These are phyloP conservation scores for Amoeboaphelidium protococcarum DNA, from an alignment of 371 early-diverging fungal species.

Conservation along the genomic window DNA sequence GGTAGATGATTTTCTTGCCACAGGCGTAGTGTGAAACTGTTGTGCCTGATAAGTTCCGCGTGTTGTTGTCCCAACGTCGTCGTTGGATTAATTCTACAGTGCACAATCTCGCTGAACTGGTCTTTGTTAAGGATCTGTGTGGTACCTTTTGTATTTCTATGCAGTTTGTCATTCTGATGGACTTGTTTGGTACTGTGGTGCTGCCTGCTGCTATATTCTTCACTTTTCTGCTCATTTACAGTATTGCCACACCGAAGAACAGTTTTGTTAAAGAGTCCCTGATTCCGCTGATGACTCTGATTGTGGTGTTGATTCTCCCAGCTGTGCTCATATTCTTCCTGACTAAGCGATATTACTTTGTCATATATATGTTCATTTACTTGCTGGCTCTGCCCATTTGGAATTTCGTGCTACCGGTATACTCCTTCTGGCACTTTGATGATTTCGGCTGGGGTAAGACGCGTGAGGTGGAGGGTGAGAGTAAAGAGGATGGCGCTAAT, in stretches of 20 bases:
- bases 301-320: slow-evolving; percentile 40
- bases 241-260: slow-evolving; percentile 17
- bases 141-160: slow-evolving; percentile 25
- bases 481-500: slow-evolving; percentile 36
- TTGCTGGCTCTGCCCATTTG: slow-evolving; percentile 73
- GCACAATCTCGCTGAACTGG: slow-evolving; percentile 22
- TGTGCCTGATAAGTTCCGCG: slow-evolving; percentile 16
- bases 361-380: slow-evolving; percentile 73
- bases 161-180: slow-evolving; percentile 49
- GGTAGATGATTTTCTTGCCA: slow-evolving; percentile 15
- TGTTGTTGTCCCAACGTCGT: slow-evolving; percentile 18
- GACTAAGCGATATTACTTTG: slow-evolving; percentile 56
- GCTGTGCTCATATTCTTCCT: slow-evolving; percentile 68
- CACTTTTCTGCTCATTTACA: slow-evolving; percentile 19
- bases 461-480: slow-evolving; percentile 29
- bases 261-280: too few species aligned
- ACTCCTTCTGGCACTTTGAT: slow-evolving; percentile 97
- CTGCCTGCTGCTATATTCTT: slow-evolving; percentile 73
- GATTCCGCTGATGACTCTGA: slow-evolving; percentile 5
- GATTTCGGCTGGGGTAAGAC: slow-evolving; percentile 97
- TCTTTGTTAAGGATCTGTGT: slow-evolving; percentile 18
- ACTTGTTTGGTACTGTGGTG: slow-evolving; percentile 82
- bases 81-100: slow-evolving; percentile 28
- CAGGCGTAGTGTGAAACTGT: slow-evolving; percentile 15
- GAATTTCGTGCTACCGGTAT: slow-evolving; percentile 80